Base-by-base conservation (phyloP, 305 asterid genomes). In the Striga hermonthica region DNA sequence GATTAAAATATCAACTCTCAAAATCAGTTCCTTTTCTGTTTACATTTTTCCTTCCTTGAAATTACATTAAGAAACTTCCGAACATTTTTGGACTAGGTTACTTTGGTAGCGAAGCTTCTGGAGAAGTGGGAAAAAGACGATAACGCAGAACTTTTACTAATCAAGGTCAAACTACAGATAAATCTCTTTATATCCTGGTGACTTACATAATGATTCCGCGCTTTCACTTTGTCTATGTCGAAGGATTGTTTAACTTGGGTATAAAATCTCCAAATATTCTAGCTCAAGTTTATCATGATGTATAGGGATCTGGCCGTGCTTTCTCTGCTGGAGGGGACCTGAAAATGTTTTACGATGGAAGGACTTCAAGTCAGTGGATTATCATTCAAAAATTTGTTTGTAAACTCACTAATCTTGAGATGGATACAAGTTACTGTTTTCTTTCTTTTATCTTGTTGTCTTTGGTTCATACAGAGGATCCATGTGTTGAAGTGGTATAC, bases 251-350 rank as follows among this genome's bases (percentile, higher is more conserved):
- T 6, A 8, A 9, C 0, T 43, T 43, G 49, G 49, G 49, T 6
- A 3, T 39, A 39, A 8, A 39, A 39, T 39, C 9, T 4, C 44
- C 44, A 39, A 0, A 39, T 3, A 39, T 1, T 39, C 44, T 22
- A 39, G 44, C 6, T 39, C 44, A 39, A 5, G 44, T 43, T 43
- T 43, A 2, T 12, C 7, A 48, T 12, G 7, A n/a, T 48, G 16
- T 55, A 44, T 61, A 88, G 98, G 98, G 97, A 72, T 77, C 95
- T 57, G 98, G 97, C 49, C 93, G 96, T 14, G 97, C 97, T 49
- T 89, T 84, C 78, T 92, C 96, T 13, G 97, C 97, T 36, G 98
- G 98, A 31, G 98, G 97, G 64, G 98, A 89, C 79, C 77, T 89
- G 59, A 87, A 84, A 69, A 79, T 84, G 96, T 87, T 92, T 64